Conservation (phyloP, 2,329 filamentous ascomycete genomes). For the Exserohilum turcica region DNA sequence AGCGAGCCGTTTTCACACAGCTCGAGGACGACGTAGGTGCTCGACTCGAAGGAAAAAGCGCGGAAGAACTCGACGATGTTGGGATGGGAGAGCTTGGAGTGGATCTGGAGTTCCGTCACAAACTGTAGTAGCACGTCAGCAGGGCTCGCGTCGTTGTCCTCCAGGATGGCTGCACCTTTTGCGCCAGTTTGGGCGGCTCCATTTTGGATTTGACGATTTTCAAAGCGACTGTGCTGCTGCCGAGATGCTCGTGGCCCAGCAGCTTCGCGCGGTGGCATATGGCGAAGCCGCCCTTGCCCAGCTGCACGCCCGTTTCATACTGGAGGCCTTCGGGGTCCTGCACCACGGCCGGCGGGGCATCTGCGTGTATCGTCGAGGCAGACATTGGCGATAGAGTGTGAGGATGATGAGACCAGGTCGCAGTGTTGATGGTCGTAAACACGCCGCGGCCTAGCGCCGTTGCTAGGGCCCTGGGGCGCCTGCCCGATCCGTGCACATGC, state of each 20-base stretch:
- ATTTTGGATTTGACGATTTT: slow-evolving; percentile 86
- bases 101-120: slow-evolving; percentile 88
- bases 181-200: slow-evolving; percentile 77
- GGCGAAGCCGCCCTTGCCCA: slow-evolving; percentile 82
- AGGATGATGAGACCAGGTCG: slow-evolving; percentile 32
- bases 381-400: slow-evolving; percentile 42
- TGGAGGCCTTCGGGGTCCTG: slow-evolving; percentile 71
- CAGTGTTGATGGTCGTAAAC: slow-evolving; percentile 27
- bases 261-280: slow-evolving; percentile 77
- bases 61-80: slow-evolving; percentile 96
- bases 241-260: slow-evolving; percentile 59
- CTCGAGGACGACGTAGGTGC: slow-evolving; percentile 92
- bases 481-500: slow-evolving; percentile 12
- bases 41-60: slow-evolving; percentile 86
- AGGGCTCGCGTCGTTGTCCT: neutral
- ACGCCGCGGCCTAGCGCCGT: slow-evolving; percentile 15
- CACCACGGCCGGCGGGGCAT: slow-evolving; percentile 62
- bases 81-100: slow-evolving; percentile 95
- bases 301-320: slow-evolving; percentile 74
- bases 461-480: slow-evolving; percentile 14
- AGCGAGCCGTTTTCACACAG: slow-evolving; percentile 94
- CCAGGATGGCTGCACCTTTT: slow-evolving; percentile 66
- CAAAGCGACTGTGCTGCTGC: slow-evolving; percentile 71
- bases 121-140: slow-evolving; percentile 58
- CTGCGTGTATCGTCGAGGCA: slow-evolving; percentile 56